Percentiles rank a stretch among this genome's conserved stretches.
Evolutionary conservation across 306 rosid genomes (phyloP).

Genomic region (Herpetospermum pedunculosum): DNA sequence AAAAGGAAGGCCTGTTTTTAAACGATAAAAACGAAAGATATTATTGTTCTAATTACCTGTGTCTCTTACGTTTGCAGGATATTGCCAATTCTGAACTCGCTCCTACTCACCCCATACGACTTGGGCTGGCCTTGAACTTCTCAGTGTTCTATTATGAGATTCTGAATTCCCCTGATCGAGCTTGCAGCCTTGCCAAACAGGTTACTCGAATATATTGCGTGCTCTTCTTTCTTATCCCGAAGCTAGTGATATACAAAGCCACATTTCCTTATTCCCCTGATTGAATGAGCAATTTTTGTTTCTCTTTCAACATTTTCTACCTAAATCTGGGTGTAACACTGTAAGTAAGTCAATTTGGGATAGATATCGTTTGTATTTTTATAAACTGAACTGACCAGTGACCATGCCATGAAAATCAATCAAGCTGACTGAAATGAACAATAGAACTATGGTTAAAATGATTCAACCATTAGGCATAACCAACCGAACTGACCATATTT

Average conservation of each 20-base stretch:
- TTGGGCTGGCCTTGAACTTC: constrained; percentile 92
- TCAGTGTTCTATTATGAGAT: constrained; percentile 95
- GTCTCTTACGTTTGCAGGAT: constrained; percentile 35
- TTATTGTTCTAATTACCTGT: not conserved
- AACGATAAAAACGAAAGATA: not conserved
- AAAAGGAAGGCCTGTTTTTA: not conserved
- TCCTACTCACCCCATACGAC: constrained; percentile 96
- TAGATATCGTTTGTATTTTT: too few relatives aligned
- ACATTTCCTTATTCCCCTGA: not conserved
- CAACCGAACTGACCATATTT: not conserved
- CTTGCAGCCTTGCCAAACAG: constrained; percentile 98
- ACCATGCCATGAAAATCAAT: not conserved
- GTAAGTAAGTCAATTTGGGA: not conserved
- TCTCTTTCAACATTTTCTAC: not conserved
- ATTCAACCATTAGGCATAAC: not conserved
- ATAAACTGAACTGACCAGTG: not conserved
- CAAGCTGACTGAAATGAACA: not conserved
- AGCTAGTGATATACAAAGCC: not conserved
- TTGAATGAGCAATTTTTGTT: not conserved
- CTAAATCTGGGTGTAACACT: not conserved
- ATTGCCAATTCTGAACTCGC: constrained; percentile 83
- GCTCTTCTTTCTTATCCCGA: not conserved
- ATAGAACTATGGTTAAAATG: not conserved
- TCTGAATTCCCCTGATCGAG: constrained; percentile 96
- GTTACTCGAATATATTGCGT: constrained; percentile 21